Base-by-base conservation (phyloP, 345 rosid species). In the Eutrema japonicum region DNA sequence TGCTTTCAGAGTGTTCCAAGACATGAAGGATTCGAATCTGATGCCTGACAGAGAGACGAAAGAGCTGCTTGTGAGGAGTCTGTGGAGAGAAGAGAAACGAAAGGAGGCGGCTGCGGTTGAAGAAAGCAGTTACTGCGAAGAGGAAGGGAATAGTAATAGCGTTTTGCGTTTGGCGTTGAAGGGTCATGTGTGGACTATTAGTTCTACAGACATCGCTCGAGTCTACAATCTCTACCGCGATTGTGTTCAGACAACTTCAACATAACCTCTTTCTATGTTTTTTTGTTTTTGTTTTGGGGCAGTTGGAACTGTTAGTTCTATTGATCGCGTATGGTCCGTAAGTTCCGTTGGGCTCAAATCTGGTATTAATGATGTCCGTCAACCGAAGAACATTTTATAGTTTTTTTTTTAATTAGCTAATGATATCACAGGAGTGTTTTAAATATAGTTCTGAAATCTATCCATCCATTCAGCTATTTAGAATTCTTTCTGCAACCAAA, bases 31-130 rank as follows among this genome's bases (percentile, higher is more conserved):
- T 67, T 79, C 76, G 26, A 84, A 83, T 73, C 45, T 85, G 77
- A 76, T 82, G 82, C 96, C 85, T 11, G 97, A 89, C 67, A 81
- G 54, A 70, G 84, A 81, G 55, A 87, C 92, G 2, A 91, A 87
- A 81, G 88, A 88, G 64, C 70, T 95, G 82, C 93, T 95, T 65
- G 90, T 86, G 33, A 91, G 79, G 79, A 87, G 93, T 82, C 92
- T 88, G 46, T 91, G 97, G 97, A 86, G 83, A 75, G 97, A 94
- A 87, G 97, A 93, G 79, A 87, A 82, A 82, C 78, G 96, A 49
- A 95, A 78, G 82, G 97, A 95, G 77, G 96, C 96, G 35, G 96
- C 93, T 32, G 62, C 58, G 54, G 88, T 95, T 41, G 89, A 88
- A 85, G 96, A 88, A 77, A 85, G 79, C 51, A 47, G 65, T 10